These are phyloP conservation scores for Aspergillus indologenus DNA, from an alignment of 495 filamentous ascomycete species.

Conservation along the genomic window DNA sequence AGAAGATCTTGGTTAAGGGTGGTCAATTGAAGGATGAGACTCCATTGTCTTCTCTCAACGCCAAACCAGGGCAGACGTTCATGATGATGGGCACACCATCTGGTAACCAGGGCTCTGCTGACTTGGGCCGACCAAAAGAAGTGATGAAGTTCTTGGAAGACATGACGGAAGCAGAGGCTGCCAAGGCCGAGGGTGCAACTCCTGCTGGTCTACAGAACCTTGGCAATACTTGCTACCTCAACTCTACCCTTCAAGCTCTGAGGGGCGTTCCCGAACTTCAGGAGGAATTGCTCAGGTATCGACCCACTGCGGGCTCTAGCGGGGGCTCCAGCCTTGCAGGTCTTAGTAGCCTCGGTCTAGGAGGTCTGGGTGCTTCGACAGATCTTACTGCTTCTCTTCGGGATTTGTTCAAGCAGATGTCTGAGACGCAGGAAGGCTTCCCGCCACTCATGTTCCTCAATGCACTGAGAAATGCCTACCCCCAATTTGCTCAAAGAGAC, in stretches of 20 bases:
- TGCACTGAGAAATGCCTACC: slow-evolving; percentile 74
- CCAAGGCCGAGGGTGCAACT: slow-evolving; percentile 74
- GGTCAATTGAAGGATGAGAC: slow-evolving; percentile 95
- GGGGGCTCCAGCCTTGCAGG: slow-evolving; percentile 40
- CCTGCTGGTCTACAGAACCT: slow-evolving; percentile 90
- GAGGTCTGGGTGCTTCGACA: slow-evolving; percentile 54
- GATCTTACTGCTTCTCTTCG: slow-evolving; percentile 80
- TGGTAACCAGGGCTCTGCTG: slow-evolving; percentile 49
- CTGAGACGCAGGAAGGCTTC: slow-evolving; percentile 84
- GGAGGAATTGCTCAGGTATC: slow-evolving; percentile 70
- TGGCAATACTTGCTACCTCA: slow-evolving; percentile 97
- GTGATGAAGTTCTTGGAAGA: slow-evolving; percentile 88
- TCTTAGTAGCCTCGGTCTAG: slow-evolving; percentile 58
- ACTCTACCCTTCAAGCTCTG: slow-evolving; percentile 89
- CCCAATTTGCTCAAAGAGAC: slow-evolving; percentile 89
- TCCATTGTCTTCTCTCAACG: slow-evolving; percentile 72
- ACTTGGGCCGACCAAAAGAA: slow-evolving; percentile 73
- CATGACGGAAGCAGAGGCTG: slow-evolving; percentile 94
- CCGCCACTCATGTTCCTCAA: slow-evolving; percentile 82
- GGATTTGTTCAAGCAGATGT: slow-evolving; percentile 91
- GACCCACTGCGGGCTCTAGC: slow-evolving; percentile 34
- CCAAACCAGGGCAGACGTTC: slow-evolving; percentile 82
- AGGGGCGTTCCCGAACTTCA: slow-evolving; percentile 89
- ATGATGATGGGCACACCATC: slow-evolving; percentile 97
- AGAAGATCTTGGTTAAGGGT: slow-evolving; percentile 93